Conservation (phyloP, 176 grass and related monocot species). For the Rhynchospora tenuis region DNA sequence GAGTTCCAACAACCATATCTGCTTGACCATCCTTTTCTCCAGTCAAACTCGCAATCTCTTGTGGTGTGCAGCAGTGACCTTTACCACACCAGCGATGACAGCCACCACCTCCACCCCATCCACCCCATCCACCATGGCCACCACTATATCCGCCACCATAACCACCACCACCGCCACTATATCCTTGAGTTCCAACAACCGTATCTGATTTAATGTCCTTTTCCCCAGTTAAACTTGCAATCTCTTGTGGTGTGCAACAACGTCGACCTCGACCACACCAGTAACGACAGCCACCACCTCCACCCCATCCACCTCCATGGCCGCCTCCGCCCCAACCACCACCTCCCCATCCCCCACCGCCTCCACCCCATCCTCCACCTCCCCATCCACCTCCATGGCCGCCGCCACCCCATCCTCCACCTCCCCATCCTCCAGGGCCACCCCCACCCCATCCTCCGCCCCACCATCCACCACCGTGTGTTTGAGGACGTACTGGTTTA, state of each 20-base stretch:
- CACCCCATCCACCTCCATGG: background rate
- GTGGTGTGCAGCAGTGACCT: background rate
- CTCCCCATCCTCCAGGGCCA: too few species aligned
- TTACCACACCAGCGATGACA: background rate
- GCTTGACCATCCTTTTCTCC: background rate
- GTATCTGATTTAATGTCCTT: background rate
- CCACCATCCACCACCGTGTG: background rate
- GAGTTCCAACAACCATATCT: background rate
- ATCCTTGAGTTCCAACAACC: background rate
- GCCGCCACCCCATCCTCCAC: too few species aligned
- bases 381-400: background rate
- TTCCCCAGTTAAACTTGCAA: too few species aligned
- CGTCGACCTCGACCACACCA: background rate
- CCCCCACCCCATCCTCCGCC: background rate
- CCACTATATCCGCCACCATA: background rate
- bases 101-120: background rate
- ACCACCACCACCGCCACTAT: background rate
- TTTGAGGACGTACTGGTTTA: background rate
- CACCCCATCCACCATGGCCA: background rate
- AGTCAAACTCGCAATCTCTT: background rate
- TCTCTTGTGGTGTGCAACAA: background rate
- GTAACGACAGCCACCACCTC: background rate
- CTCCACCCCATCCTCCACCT: background rate
- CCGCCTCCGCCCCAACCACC: background rate
- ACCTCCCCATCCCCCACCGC: background rate